Base-by-base conservation (phyloP, 306 rosid genomes). In the Gillenia trifoliata region DNA sequence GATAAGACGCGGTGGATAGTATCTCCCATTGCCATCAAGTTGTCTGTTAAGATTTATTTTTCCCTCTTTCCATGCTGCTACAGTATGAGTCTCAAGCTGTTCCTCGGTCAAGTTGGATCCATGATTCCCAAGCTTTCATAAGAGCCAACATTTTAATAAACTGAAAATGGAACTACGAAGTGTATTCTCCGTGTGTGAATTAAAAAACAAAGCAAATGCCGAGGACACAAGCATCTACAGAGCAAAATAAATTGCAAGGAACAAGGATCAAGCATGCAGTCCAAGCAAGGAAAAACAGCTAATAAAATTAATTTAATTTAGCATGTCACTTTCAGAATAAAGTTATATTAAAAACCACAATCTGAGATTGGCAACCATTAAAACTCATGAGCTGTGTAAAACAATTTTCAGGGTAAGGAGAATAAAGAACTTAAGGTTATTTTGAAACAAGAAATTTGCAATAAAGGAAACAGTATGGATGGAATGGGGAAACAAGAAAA, bases 21-120 rank as follows among this genome's bases (percentile, higher is more conserved):
- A 76, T 85, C 81, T 85, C 68, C 83, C 92, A 70, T 83, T 83
- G 70, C 82, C 84, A 57, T 85, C 87, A 70, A 83, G 62, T 77
- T 80, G 78, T 78, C 86, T 68, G 38, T 40, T 71, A 49, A 69
- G 84, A 56, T 77, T 84, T 62, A 81, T 68, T 71, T 92, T 92
- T 20, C 88, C 92, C 81, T 81, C 92, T 86, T 92, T 92, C 98
- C 98, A 92, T 33, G 92, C 96, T 29, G 88, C 89, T 77, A 92
- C 83, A 59, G 98, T 90, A 86, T 90, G 96, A 74, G 88, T 92
- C 79, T 90, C 94, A 41, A 92, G 92, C 85, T 92, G 86, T 80
- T 92, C 96, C 85, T 90, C 96, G 2, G 96, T 84, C 86, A 92
- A 77, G 81, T 81, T 84, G 82, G 96, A 83, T 67, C 92, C 96